phyloP scores from a whole-genome alignment of 2,329 filamentous ascomycete species.

The Ceratocystis diversiconidia region DNA sequence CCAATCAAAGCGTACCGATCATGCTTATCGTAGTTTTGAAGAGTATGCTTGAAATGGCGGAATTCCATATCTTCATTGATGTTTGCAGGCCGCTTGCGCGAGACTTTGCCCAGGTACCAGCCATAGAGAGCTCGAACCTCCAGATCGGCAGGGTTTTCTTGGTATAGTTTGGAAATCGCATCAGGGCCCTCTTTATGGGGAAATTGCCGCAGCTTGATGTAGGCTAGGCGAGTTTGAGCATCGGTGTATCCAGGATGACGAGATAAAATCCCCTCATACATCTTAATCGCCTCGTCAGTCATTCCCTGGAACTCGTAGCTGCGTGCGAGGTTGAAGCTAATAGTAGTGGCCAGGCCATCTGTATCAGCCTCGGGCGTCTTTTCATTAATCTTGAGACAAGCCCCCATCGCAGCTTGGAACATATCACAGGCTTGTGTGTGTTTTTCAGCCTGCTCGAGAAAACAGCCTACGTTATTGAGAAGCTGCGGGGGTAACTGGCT shows the following conservation, averaged over 20 bases:
- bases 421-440: slow-evolving; percentile 65
- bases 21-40: slow-evolving; percentile 91
- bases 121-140: slow-evolving; percentile 88
- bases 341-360: slow-evolving; percentile 84
- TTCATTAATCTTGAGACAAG: slow-evolving; percentile 61
- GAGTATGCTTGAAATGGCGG: slow-evolving; percentile 87
- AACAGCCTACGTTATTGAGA: slow-evolving; percentile 94
- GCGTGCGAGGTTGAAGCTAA: slow-evolving; percentile 89
- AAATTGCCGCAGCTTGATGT: slow-evolving; percentile 69
- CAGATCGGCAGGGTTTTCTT: slow-evolving; percentile 68
- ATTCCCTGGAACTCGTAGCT: slow-evolving; percentile 80
- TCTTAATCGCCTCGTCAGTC: slow-evolving; percentile 67
- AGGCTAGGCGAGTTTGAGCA: slow-evolving; percentile 74
- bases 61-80: slow-evolving; percentile 83
- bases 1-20: slow-evolving; percentile 92
- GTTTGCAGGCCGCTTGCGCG: slow-evolving; percentile 67
- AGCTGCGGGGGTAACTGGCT: slow-evolving; percentile 76
- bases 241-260: slow-evolving; percentile 88
- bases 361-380: slow-evolving; percentile 63
- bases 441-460: slow-evolving; percentile 79
- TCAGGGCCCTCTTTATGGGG: slow-evolving; percentile 79
- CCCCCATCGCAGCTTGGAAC: slow-evolving; percentile 82
- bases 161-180: slow-evolving; percentile 70
- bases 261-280: slow-evolving; percentile 73
- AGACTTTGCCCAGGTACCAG: slow-evolving; percentile 79